Percentiles rank a stretch among this genome's conserved stretches.
These are phyloP conservation scores for Oenanthe javanica DNA, from an alignment of 140 eudicot species.

Conservation along the genomic window DNA sequence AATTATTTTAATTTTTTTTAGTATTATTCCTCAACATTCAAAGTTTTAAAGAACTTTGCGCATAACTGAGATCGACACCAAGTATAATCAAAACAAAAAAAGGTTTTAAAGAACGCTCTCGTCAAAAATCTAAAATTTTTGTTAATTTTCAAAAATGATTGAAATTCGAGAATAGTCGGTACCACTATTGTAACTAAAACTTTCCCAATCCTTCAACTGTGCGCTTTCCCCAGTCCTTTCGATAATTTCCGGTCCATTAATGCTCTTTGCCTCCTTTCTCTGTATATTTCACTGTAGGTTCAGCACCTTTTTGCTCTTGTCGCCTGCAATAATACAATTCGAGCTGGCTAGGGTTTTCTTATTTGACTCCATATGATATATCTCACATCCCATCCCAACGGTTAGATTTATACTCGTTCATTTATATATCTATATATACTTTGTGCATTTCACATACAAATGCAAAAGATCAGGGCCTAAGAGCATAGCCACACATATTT, in stretches of 20 bases:
- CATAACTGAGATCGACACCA: no score
- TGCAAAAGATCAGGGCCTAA: background rate
- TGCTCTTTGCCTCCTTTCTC: background rate
- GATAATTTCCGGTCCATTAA: background rate
- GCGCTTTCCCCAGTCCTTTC: background rate
- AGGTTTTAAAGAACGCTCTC: no score
- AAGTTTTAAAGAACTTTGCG: no score
- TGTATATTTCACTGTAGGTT: background rate
- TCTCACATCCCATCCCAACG: background rate
- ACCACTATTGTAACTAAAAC: background rate
- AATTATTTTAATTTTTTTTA: no score
- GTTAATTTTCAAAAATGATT: no score
- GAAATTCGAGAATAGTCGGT: no score
- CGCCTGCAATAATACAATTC: background rate
- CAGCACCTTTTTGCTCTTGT: conserved; percentile 3
- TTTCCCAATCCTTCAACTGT: background rate
- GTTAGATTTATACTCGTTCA: background rate
- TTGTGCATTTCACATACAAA: background rate
- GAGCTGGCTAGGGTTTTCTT: background rate
- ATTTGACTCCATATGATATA: background rate
- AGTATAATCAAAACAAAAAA: no score
- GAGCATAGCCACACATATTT: background rate
- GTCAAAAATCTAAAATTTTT: no score
- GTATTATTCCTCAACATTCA: no score
- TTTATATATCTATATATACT: background rate